These are phyloP conservation scores for Boletellus sp. DNA, from an alignment of 1,284 basidiomycete species.

Conservation along the genomic window DNA sequence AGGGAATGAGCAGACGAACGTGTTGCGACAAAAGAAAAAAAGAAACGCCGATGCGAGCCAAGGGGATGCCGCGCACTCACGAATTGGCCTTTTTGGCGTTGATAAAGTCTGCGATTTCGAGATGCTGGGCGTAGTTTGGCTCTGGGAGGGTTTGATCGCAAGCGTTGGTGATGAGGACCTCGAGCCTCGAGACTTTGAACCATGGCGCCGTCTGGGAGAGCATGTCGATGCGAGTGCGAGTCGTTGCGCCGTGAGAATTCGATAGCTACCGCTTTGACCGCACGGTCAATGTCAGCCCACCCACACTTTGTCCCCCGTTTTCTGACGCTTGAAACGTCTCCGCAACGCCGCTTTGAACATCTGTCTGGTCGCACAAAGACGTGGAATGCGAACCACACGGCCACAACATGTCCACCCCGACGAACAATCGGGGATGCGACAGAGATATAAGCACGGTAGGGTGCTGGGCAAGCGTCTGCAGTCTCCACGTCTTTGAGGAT, in stretches of 20 bases:
- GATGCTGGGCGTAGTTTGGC: constrained; percentile 88
- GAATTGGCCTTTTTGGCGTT: constrained; percentile 96
- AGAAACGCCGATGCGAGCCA: too few species aligned
- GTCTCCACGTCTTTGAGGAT: constrained; percentile 6
- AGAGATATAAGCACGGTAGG: background rate
- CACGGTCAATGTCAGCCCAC: too few species aligned
- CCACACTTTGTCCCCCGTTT: background rate
- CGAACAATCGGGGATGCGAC: background rate
- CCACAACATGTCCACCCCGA: background rate
- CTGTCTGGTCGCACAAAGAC: background rate
- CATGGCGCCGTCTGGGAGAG: constrained; percentile 31
- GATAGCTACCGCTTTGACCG: background rate
- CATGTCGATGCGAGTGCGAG: constrained; percentile 11
- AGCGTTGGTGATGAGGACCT: constrained; percentile 74
- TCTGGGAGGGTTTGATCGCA: constrained; percentile 86
- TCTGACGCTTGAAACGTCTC: background rate
- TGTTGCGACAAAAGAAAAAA: background rate
- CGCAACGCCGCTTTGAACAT: background rate
- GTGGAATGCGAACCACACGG: background rate
- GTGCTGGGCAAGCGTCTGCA: background rate
- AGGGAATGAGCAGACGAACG: background rate
- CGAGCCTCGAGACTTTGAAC: constrained; percentile 56
- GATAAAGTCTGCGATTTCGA: constrained; percentile 92
- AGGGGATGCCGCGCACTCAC: constrained; percentile 45
- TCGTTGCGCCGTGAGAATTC: constrained; percentile 15